A percentile compares a stretch with the other conserved stretches of the same genome.
Evolutionary conservation across 2,329 filamentous ascomycete genomes (phyloP).

Genomic region (Calonectria crousiana): DNA sequence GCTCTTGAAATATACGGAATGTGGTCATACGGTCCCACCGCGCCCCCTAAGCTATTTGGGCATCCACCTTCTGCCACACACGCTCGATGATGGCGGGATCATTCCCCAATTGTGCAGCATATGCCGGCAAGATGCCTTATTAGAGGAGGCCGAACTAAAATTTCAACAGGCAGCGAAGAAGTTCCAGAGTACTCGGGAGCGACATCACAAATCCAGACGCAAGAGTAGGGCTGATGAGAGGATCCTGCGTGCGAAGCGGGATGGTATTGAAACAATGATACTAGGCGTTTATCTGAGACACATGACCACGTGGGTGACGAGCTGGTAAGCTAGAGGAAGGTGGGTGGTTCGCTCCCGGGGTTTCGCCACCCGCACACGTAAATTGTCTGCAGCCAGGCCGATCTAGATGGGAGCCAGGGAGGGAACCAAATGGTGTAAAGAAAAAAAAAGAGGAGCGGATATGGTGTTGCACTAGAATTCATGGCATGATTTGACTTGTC

Average conservation of each 20-base stretch:
- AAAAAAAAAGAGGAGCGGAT: slow-evolving; percentile 21
- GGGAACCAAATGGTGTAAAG: slow-evolving; percentile 1
- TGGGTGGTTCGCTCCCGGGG: not conserved
- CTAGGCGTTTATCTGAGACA: slow-evolving; percentile 36
- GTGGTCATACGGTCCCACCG: slow-evolving; percentile 45
- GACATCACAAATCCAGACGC: slow-evolving; percentile 25
- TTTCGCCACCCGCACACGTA: not conserved
- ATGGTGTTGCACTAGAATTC: slow-evolving; percentile 21
- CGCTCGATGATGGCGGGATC: slow-evolving; percentile 47
- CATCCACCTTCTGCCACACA: slow-evolving; percentile 49
- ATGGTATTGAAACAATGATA: slow-evolving; percentile 39
- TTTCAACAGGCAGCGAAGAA: slow-evolving; percentile 25
- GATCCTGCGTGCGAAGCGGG: slow-evolving; percentile 29
- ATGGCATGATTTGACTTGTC: slow-evolving; percentile 28
- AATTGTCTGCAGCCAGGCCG: slow-evolving; percentile 7
- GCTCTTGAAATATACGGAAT: slow-evolving; percentile 43
- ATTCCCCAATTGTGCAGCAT: slow-evolving; percentile 40
- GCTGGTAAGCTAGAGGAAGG: slow-evolving; percentile 31
- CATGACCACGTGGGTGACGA: slow-evolving; percentile 41
- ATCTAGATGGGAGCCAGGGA: slow-evolving; percentile 1
- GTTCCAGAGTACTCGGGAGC: slow-evolving; percentile 30
- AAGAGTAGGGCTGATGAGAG: slow-evolving; percentile 26
- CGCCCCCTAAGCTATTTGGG: slow-evolving; percentile 44
- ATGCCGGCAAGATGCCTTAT: slow-evolving; percentile 30
- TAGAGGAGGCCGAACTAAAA: slow-evolving; percentile 22